phyloP scores from a whole-genome alignment of 148 eudicot genomes.

The Salicornia ramosissima region DNA sequence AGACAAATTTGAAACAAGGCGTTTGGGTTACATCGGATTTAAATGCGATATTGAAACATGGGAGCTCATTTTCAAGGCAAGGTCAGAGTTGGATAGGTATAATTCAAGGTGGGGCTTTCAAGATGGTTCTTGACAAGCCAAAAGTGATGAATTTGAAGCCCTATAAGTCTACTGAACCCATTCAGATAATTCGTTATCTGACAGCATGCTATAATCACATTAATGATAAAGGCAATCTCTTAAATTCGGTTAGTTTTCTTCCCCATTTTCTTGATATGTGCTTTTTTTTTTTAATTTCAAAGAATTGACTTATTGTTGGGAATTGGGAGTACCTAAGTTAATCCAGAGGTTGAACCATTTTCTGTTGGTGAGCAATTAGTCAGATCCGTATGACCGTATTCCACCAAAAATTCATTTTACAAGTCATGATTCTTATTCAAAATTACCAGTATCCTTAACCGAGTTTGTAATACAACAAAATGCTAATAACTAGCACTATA shows the following conservation, averaged over 20 bases:
- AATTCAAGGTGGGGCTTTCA: neutral
- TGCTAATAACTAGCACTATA: too few species aligned
- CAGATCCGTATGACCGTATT: too few species aligned
- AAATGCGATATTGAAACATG: neutral
- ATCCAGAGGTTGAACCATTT: neutral
- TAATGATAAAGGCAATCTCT: neutral
- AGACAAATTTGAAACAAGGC: neutral
- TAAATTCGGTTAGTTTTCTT: neutral
- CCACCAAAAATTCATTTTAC: too few species aligned
- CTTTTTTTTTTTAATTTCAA: neutral
- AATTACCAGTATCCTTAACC: too few species aligned
- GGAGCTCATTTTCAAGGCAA: neutral
- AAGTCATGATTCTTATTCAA: too few species aligned
- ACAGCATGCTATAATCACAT: neutral
- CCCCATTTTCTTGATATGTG: neutral
- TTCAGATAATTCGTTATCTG: neutral
- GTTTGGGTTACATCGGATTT: neutral
- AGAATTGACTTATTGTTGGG: neutral
- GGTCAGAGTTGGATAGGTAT: neutral
- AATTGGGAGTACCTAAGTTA: neutral
- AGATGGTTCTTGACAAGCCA: neutral
- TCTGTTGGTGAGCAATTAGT: too few species aligned
- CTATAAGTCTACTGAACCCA: neutral
- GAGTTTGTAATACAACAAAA: too few species aligned
- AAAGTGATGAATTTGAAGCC: neutral